Percentiles rank a stretch among this genome's conserved stretches.
phyloP scores from a whole-genome alignment of 805 yeast genomes.

The Jamesozyma hellenica region DNA sequence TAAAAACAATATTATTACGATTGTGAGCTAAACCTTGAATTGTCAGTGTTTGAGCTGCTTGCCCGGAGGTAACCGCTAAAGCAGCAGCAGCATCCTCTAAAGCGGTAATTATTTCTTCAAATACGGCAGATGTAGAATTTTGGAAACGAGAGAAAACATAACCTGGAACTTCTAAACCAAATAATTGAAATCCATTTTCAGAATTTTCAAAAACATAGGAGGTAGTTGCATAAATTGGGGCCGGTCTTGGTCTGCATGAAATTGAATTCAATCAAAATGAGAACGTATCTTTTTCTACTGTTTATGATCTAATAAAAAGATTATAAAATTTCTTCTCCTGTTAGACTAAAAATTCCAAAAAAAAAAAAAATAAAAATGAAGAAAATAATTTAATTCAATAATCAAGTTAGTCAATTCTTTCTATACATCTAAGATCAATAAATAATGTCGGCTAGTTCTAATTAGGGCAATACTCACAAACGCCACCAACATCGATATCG shows the following conservation, averaged over 20 bases:
- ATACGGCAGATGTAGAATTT: slow-evolving; percentile 88
- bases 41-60: slow-evolving; percentile 87
- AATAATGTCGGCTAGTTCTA: no score
- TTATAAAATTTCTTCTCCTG: no score
- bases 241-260: slow-evolving; percentile 93
- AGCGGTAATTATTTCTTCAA: slow-evolving; percentile 86
- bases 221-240: slow-evolving; percentile 86
- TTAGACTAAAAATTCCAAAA: no score
- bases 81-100: slow-evolving; percentile 90
- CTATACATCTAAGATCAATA: no score
- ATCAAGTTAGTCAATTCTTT: no score
- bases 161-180: slow-evolving; percentile 76
- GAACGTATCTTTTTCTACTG: slow-evolving; percentile 33
- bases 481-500: no score
- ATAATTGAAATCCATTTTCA: slow-evolving; percentile 83
- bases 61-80: slow-evolving; percentile 87
- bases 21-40: slow-evolving; percentile 71
- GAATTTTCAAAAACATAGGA: slow-evolving; percentile 84
- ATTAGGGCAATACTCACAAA: no score
- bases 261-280: slow-evolving; percentile 82
- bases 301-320: no score
- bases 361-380: no score
- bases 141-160: slow-evolving; percentile 80
- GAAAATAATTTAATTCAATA: no score
- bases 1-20: slow-evolving; percentile 85